A percentile compares a stretch with the other conserved stretches of the same genome.
Evolutionary conservation across 78 protist genomes (phyloP).

Genomic region (Dictyostelium firmibasis): DNA sequence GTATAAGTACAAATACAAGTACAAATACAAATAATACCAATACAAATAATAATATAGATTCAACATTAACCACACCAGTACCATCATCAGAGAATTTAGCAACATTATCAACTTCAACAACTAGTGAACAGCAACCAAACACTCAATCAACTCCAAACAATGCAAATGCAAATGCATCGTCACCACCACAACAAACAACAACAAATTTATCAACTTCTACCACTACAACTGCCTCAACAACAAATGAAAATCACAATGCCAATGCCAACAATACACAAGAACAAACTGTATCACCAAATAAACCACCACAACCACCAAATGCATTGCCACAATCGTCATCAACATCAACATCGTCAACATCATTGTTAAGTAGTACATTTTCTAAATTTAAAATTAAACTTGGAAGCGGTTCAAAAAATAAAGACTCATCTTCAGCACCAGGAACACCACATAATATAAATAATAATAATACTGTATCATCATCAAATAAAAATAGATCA

Average conservation of each 20-base stretch:
- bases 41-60: not conserved
- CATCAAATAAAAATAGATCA: not conserved
- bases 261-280: not conserved
- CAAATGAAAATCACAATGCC: not conserved
- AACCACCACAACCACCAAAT: conserved; percentile 11
- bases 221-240: not conserved
- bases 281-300: not conserved
- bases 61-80: not conserved
- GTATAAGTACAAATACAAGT: not conserved
- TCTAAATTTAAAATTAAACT: not conserved
- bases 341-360: not conserved
- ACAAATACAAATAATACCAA: not conserved
- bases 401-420: not conserved
- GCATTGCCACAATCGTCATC: not conserved
- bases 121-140: not conserved
- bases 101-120: not conserved
- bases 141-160: not conserved
- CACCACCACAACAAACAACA: not conserved
- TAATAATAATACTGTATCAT: not conserved
- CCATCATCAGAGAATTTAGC: not conserved
- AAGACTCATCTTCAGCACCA: not conserved
- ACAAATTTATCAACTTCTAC: not conserved
- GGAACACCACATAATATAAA: not conserved
- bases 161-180: not conserved
- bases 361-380: not conserved